Evolutionary conservation across 23 red algal species (phyloP), one percentile per base, ranked within the genome.

Genomic region (Cyanidium caldarium): DNA sequence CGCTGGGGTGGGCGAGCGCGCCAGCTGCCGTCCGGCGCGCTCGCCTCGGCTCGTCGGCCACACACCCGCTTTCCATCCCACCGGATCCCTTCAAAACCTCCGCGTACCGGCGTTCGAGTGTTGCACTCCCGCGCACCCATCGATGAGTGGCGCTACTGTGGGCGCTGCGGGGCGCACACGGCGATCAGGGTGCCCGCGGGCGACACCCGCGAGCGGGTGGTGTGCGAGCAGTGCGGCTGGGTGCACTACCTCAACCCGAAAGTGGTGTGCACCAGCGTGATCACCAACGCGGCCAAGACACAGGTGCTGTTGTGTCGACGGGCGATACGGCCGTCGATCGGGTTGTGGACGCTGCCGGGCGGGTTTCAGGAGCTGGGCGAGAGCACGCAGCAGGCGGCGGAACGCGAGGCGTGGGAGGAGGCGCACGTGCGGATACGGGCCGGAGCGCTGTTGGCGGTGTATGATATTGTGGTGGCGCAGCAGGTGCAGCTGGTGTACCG

Each of bases 171-270:
- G 37, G 65, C 73, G n/a, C 20, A 30, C 10, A 17, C 78, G 16
- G 45, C 58, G 16, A 37, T 58, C 7, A 58, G 68, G 21, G 38
- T 45, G 14, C 83, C 83, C 37, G 44, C 56, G 20, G 75, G 76
- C 29, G 83, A 87, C 34, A 13, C 69, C 7, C 83, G 67, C 16
- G 26, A 34, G 73, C 51, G 85, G 17, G 46, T 66, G 0, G 77
- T 89, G 34, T 89, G 85, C 57, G 43, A 72, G 2, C n/a, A 46
- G 1, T 89, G 85, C 68, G 45, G 36, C 3, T 21, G 34, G 17
- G 65, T 89, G 15, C 42, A 67, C 17, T 89, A 89, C 33, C 68
- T 77, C 33, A 89, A 89, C 39, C 85, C 85, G 41, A 89, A 89
- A 34, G 37, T 81, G 21, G 72, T 82, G 14, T 72, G 80, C 1